These are phyloP conservation scores for Termitomyces sp. DNA, from an alignment of 768 basidiomycete genomes.

Conservation along the genomic window DNA sequence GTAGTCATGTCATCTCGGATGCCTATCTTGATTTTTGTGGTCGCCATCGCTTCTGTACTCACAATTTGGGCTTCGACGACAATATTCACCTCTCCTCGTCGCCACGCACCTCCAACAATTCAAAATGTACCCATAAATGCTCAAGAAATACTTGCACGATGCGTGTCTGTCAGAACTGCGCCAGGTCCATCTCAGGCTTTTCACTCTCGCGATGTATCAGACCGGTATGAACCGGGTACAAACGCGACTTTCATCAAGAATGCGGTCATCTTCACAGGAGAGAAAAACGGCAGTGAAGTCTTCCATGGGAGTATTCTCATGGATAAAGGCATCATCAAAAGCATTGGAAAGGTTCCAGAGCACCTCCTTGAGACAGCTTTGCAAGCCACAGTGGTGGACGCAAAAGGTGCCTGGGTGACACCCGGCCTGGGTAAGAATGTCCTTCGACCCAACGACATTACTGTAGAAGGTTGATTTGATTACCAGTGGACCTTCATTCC, in stretches of 20 bases:
- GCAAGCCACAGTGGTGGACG: constrained; percentile 56
- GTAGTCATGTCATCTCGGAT: neutral
- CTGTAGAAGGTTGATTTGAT: constrained; percentile 18
- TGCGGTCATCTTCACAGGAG: constrained; percentile 64
- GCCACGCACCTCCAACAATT: neutral
- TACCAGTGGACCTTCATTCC: constrained; percentile 68
- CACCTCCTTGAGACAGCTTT: constrained; percentile 28
- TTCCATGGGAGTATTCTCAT: constrained; percentile 66
- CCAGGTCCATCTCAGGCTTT: constrained; percentile 39
- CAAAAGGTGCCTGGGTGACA: constrained; percentile 64
- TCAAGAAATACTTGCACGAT: constrained; percentile 40
- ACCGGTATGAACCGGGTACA: constrained; percentile 65
- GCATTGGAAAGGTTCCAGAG: constrained; percentile 49
- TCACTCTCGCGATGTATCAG: constrained; percentile 45
- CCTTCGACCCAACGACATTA: neutral
- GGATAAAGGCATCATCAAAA: constrained; percentile 60
- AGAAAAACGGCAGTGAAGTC: constrained; percentile 46
- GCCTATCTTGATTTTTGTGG: constrained; percentile 9
- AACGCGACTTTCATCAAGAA: constrained; percentile 67
- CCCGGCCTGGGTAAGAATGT: constrained; percentile 51
- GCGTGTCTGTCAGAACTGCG: constrained; percentile 44
- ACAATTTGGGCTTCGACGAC: constrained; percentile 11
- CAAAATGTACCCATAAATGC: constrained; percentile 19
- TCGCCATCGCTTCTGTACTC: constrained; percentile 11
- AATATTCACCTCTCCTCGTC: constrained; percentile 1